Base-by-base conservation (phyloP, 176 grass and related monocot species). In the Carex scoparia region DNA sequence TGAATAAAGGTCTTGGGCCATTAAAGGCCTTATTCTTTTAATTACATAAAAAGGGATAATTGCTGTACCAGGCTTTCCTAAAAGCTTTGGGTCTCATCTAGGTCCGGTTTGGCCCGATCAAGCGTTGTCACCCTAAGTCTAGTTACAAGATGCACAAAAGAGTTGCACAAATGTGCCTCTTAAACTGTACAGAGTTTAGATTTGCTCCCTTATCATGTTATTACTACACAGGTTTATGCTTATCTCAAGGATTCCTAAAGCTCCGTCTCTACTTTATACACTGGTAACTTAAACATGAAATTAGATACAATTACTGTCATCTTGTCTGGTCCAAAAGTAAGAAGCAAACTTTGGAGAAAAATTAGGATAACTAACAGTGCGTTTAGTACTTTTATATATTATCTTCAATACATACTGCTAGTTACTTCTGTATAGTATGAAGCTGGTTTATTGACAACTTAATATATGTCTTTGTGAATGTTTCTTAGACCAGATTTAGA, bases 201-300 rank as follows among this genome's bases (percentile, higher is more conserved):
- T 5, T n/a, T 61, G 13, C 58, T 81, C 3, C 18, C 32, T 42
- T 62, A 46, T 81, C 38, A 38, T 88, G 30, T 81, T 79, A 68
- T 32, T 88, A 27, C 83, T 53, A 84, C 65, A 31, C 88, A 98
- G 95, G 84, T 94, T 98, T 85, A 94, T 98, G 88, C 75, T 98
- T 83, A 87, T 98, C 61, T 93, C 92, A 28, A 93, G 91, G 23
- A 53, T 83, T 71, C 79, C 33, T 65, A 59, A 84, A 89, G 84
- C 83, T 83, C 84, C 89, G 54, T 88, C 91, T 15, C 85, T 87
- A 5, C 91, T 94, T 78, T 98, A 93, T 77, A 93, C 93, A 80
- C 80, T 94, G 90, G 93, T 98, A 94, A 86, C 53, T 40, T 11
- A 23, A 51, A 46, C 42, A 27, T 51, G 8, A 14, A 74, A 48